Conservation (phyloP, 2,329 filamentous ascomycete species). For the Penicillium olsonii region DNA sequence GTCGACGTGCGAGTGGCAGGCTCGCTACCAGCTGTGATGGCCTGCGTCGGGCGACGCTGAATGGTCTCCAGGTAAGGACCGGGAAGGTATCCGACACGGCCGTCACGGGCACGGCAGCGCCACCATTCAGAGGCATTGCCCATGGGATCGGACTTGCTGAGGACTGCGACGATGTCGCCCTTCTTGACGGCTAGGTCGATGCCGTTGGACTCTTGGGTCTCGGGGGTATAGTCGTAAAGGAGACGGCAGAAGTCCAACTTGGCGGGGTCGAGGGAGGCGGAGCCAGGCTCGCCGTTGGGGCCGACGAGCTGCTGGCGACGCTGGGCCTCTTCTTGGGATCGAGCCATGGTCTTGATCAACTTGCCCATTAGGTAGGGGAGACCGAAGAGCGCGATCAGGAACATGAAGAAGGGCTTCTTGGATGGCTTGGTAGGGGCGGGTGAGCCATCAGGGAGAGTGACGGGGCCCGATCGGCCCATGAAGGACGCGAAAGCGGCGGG, state of each 20-base stretch:
- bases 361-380: constrained; percentile 97
- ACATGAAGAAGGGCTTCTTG: constrained; percentile 94
- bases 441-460: constrained; percentile 64
- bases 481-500: constrained; percentile 90
- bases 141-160: constrained; percentile 88
- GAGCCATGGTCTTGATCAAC: constrained; percentile 81
- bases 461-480: constrained; percentile 59
- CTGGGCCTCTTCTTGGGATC: constrained; percentile 72
- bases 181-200: constrained; percentile 92
- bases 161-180: constrained; percentile 90
- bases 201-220: constrained; percentile 63
- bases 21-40: constrained; percentile 43
- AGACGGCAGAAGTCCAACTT: constrained; percentile 97
- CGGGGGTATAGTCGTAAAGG: constrained; percentile 89
- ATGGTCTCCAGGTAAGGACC: constrained; percentile 84
- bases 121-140: constrained; percentile 96
- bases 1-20: constrained; percentile 56
- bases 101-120: constrained; percentile 88
- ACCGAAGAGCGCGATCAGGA: constrained; percentile 90
- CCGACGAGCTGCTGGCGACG: constrained; percentile 55
- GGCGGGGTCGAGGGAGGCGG: constrained; percentile 70
- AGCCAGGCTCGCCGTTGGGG: constrained; percentile 48
- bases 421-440: constrained; percentile 72
- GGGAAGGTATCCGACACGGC: constrained; percentile 87
- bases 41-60: constrained; percentile 52